Evolutionary conservation across 2,329 filamentous ascomycete genomes (phyloP).

Genomic region (Sclerotinia nivalis): DNA sequence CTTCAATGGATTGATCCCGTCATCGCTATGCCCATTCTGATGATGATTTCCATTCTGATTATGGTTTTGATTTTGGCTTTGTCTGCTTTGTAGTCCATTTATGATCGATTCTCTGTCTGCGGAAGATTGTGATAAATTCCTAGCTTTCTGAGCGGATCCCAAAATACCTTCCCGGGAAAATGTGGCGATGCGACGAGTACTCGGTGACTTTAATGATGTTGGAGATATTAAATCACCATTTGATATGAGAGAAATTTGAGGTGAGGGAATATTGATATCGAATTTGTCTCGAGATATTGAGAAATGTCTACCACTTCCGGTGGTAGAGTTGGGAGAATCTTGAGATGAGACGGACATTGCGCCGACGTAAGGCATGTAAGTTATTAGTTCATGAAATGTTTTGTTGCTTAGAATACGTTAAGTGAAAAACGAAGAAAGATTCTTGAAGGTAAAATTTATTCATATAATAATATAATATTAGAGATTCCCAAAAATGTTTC

Average conservation of each 20-base stretch:
- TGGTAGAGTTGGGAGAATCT: slow-evolving; percentile 37
- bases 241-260: slow-evolving; percentile 34
- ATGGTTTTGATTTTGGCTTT: slow-evolving; percentile 22
- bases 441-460: not conserved
- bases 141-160: slow-evolving; percentile 53
- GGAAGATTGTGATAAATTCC: slow-evolving; percentile 57
- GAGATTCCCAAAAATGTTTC: slow-evolving; percentile 12
- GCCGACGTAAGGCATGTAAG: slow-evolving; percentile 26
- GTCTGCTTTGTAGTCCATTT: slow-evolving; percentile 47
- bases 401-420: not conserved
- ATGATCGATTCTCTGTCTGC: slow-evolving; percentile 45
- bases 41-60: slow-evolving; percentile 23
- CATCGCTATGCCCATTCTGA: slow-evolving; percentile 46
- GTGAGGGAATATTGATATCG: slow-evolving; percentile 36
- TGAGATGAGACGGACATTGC: slow-evolving; percentile 40
- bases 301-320: slow-evolving; percentile 34
- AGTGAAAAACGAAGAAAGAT: not conserved
- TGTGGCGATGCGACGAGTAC: slow-evolving; percentile 48
- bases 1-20: slow-evolving; percentile 60
- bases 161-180: slow-evolving; percentile 58
- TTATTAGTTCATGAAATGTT: slow-evolving; percentile 29
- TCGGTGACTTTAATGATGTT: slow-evolving; percentile 53
- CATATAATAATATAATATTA: not conserved
- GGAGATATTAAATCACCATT: slow-evolving; percentile 34
- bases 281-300: slow-evolving; percentile 40